Conservation (phyloP, 371 early-diverging fungal genomes). For the Rhizopus microsporus region DNA sequence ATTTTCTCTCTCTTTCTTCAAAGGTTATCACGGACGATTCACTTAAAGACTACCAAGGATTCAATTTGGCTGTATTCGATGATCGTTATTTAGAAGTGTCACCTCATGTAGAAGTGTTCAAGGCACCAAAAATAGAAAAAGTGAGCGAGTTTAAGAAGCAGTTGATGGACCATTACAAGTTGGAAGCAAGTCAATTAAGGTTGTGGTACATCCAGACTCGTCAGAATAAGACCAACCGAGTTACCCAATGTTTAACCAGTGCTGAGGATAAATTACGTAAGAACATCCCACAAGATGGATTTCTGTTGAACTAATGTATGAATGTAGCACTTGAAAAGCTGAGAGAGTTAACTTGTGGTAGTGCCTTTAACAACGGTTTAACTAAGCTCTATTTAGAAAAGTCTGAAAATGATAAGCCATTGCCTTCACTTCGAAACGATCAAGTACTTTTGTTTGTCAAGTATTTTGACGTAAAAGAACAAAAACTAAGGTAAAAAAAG, state of each 20-base stretch:
- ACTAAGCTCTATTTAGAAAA: slow-evolving; percentile 43
- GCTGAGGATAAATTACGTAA: slow-evolving; percentile 47
- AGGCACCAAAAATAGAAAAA: slow-evolving; percentile 61
- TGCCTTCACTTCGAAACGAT: slow-evolving; percentile 38
- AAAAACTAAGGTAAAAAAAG: slow-evolving; percentile 55
- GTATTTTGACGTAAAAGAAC: slow-evolving; percentile 75
- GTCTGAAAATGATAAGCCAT: slow-evolving; percentile 26
- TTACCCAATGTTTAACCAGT: slow-evolving; percentile 65
- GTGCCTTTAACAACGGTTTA: slow-evolving; percentile 22
- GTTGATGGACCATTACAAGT: slow-evolving; percentile 52
- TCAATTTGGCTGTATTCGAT: slow-evolving; percentile 79
- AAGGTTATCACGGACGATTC: slow-evolving; percentile 65
- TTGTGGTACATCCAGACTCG: slow-evolving; percentile 85
- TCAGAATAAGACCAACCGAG: slow-evolving; percentile 84
- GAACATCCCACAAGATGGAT: slow-evolving; percentile 5
- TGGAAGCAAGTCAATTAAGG: slow-evolving; percentile 63
- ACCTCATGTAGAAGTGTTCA: slow-evolving; percentile 41
- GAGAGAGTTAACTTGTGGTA: slow-evolving; percentile 26
- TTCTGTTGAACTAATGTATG: slow-evolving; percentile 4
- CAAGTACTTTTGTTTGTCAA: slow-evolving; percentile 75
- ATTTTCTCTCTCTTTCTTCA: neutral
- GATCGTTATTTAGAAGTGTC: slow-evolving; percentile 40
- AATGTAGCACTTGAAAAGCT: slow-evolving; percentile 34
- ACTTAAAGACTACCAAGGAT: slow-evolving; percentile 74
- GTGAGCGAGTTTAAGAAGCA: slow-evolving; percentile 55